Base-by-base conservation (phyloP, 495 filamentous ascomycete genomes). In the Barbatosphaeria neglecta region DNA sequence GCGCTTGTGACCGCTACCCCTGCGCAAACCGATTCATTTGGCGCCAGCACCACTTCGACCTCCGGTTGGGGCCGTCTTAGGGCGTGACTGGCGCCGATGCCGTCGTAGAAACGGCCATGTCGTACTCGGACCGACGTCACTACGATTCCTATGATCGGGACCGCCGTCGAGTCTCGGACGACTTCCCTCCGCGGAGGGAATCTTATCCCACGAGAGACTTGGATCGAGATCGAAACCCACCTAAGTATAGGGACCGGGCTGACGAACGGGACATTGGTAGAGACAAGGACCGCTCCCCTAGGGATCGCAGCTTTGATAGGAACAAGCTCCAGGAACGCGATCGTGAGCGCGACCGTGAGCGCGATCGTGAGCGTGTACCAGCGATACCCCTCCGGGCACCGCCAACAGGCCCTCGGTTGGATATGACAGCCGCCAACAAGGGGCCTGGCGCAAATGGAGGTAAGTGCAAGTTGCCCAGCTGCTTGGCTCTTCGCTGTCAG, bases 201-300 rank as follows among this genome's bases (percentile, higher is more conserved):
- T 17, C 38, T 15, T 24, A 54, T 33, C 4, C 9, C 23, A 17
- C 37, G 18, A 50, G 20, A 33, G 40, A 55, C 31, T 35, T n/a
- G 13, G 43, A 46, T 6, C 44, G 45, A 27, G 23, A 50, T 17
- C 51, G 31, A 11, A 4, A 35, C 16, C 31, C 31, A 11, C 31
- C 15, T 4, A 35, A 35, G 11, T 35, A n/a, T 15, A 35, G 31
- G 31, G 31, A 35, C 1, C 31, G 31, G 5, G 15, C 31, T 4
- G 31, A n/a, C 13, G 41, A 49, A 22, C 44, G 54, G 15, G 44
- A 49, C 31, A 19, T 20, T 5, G 47, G 41, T 0, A 35, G 37
- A 15, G 37, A 44, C 4, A 17, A 28, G 5, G 43, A 47, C n/a
- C 50, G 54, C 13, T 31, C 42, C 25, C 39, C 27, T 13, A 31